A percentile compares a stretch with the other conserved stretches of the same genome.
These are phyloP conservation scores for Pseudocercospora macadamiae DNA, from an alignment of 2,329 filamentous ascomycete genomes.

Conservation along the genomic window DNA sequence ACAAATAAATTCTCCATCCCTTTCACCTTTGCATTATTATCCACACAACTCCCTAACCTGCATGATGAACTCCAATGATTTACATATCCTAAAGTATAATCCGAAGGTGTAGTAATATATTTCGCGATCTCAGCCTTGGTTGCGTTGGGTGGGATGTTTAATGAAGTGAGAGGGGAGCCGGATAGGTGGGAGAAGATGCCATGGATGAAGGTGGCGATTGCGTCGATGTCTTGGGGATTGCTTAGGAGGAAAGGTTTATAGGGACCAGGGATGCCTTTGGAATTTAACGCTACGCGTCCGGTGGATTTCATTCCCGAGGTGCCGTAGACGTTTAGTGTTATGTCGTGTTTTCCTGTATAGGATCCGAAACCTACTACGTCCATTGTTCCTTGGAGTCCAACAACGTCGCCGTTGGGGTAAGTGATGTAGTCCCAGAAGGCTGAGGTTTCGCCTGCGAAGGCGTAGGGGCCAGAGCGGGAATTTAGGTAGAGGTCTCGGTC, in stretches of 20 bases:
- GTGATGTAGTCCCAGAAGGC: slow-evolving; percentile 59
- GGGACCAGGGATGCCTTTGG: slow-evolving; percentile 60
- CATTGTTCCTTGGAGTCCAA: slow-evolving; percentile 58
- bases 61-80: slow-evolving; percentile 60
- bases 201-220: slow-evolving; percentile 56
- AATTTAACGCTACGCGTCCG: slow-evolving; percentile 57
- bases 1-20: slow-evolving; percentile 57
- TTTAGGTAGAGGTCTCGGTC: slow-evolving; percentile 54
- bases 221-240: slow-evolving; percentile 51
- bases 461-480: slow-evolving; percentile 54
- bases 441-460: slow-evolving; percentile 57
- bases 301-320: slow-evolving; percentile 57
- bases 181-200: slow-evolving; percentile 54
- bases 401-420: slow-evolving; percentile 49
- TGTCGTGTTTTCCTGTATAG: slow-evolving; percentile 55
- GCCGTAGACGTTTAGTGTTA: slow-evolving; percentile 61
- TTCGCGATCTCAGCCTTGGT: slow-evolving; percentile 52
- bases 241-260: slow-evolving; percentile 56
- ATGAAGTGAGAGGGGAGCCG: slow-evolving; percentile 46
- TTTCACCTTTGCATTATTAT: slow-evolving; percentile 50
- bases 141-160: slow-evolving; percentile 53
- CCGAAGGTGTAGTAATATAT: slow-evolving; percentile 54
- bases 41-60: slow-evolving; percentile 55
- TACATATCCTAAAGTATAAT: slow-evolving; percentile 55
- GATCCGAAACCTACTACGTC: slow-evolving; percentile 52